Evolutionary conservation across 148 eudicot species (phyloP), one percentile per base, ranked within the genome.

Genomic region (Camellia sinensis): DNA sequence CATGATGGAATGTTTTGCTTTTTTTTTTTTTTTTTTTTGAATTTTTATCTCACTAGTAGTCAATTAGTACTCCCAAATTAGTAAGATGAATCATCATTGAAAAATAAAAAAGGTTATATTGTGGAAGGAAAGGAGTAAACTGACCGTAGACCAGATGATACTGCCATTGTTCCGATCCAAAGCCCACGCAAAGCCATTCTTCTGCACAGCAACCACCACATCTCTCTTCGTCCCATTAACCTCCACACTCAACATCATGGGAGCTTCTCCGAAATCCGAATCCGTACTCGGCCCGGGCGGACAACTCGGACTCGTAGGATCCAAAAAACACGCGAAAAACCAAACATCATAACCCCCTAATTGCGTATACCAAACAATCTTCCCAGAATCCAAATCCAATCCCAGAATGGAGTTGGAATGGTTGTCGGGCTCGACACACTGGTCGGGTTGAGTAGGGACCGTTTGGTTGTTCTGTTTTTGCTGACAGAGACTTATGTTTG

Each of bases 211-310:
- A 60, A 77, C 92, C 41, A 87, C 94, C 65, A 90, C 75, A 78
- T 92, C 97, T 1, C 89, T 84, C 3, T 70, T 17, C 3, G 57
- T 79, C 9, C 87, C 81, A 17, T 74, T 75, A 0, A 77, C 74
- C 8, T 7, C 3, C 3, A 89, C 85, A 0, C 85, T 88, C 3
- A 90, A 82, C 85, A 89, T 50, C 94, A 92, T 92, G 1, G 97
- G 92, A 19, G 91, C 97, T 87, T 92, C 94, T 19, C 93, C 97
- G 75, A 92, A 92, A 53, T 92, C 94, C 6, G 94, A 91, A 74
- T 92, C 92, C 72, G 82, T 7, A 73, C 87, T 89, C 12, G 94
- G 92, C 0, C 97, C 94, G 2, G 85, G 87, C 0, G 95, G 95
- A 63, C 93, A 92, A 60, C 79, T 73, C 0, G 91, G 37, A 29